Base-by-base conservation (phyloP, 352 stramenopile species). In the Phytopythium litorale region DNA sequence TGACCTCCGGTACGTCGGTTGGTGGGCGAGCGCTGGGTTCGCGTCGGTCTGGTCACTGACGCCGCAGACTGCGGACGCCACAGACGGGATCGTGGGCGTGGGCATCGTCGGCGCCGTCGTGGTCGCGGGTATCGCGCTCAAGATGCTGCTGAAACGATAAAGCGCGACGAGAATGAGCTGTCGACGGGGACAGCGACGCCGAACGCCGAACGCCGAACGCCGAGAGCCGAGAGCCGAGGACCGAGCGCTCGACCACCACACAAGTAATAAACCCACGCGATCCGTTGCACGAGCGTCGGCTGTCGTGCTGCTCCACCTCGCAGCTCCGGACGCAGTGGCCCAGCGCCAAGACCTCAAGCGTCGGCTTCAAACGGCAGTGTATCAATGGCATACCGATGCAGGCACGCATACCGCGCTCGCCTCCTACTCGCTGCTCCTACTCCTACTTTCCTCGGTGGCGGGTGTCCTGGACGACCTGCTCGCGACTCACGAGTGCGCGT, bases 111-210 rank as follows among this genome's bases (percentile, higher is more conserved):
- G 83, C 32, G 83, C 76, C 30, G 81, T 91, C 48, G 81, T 92
- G 4, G 79, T 92, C 23, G 81, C 81, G 9, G 83, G 83, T 25
- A 74, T 92, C 38, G 83, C 78, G 56, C 70, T 92, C 37, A 88
- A 87, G 67, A 65, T 92, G 64, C 69, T 92, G 60, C 66, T 92
- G 50, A 87, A 87, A 62, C 72, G 78, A 75, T 92, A 76, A 89
- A 58, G n/a, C 11, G 33, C 30, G 30, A 38, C 53, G 60, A 56
- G 52, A 45, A 28, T 19, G 42, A 49, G 42, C 42, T 49, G 42
- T 23, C 42, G 15, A 46, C 18, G 19, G 6, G 21, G 42, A 2
- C 19, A 49, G 42, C n/a, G n/a, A n/a, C n/a, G n/a, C n/a, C n/a
- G n/a, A n/a, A n/a, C n/a, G n/a, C n/a, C n/a, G n/a, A n/a, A n/a